Evolutionary conservation across 129 eudicot genomes (phyloP), one percentile per base, ranked within the genome.

Genomic region (Erigeron canadensis): DNA sequence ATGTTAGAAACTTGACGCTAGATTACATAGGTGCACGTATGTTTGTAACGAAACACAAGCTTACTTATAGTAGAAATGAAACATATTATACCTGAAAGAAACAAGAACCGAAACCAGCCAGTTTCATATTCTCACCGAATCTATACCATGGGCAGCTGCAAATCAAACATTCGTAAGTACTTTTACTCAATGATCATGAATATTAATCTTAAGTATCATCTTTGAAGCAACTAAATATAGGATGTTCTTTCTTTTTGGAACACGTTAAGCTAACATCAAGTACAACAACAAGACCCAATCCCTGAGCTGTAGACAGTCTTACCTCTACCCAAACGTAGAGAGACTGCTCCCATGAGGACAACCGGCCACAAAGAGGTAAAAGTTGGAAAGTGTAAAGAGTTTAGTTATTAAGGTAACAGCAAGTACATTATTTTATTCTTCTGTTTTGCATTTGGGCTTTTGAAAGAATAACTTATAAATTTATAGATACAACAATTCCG

Each of bases 111-210:
- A 93, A 76, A 61, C 98, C 98, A 72, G 96, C 98, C 44, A 86
- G 87, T 83, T 82, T 86, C 98, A 93, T 87, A 78, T 93, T 93
- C 79, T 87, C 86, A 71, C 95, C 98, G 76, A 94, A 94, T 84
- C 96, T 84, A 80, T 87, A 94, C 79, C 98, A 89, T 9, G 98
- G 98, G 69, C 86, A 94, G 59, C 98, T 94, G 92, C 84, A 84
- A 38, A 73, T 57, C 65, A 16, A 40, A 75, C 57, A 76, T 42
- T 40, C 46, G 16, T 34, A 12, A 12, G 6, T 77, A n/a, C n/a
- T n/a, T 62, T 51, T 37, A 48, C 11, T 75, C 41, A 8, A 21
- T 37, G n/a, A 44, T 69, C 8, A 4, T 44, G 16, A 7, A 41
- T 46, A 73, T 47, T 34, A 10, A 62, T 15, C 43, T 28, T 72